Base-by-base conservation (phyloP, 2,329 filamentous ascomycete species). In the Penicillium sp. region DNA sequence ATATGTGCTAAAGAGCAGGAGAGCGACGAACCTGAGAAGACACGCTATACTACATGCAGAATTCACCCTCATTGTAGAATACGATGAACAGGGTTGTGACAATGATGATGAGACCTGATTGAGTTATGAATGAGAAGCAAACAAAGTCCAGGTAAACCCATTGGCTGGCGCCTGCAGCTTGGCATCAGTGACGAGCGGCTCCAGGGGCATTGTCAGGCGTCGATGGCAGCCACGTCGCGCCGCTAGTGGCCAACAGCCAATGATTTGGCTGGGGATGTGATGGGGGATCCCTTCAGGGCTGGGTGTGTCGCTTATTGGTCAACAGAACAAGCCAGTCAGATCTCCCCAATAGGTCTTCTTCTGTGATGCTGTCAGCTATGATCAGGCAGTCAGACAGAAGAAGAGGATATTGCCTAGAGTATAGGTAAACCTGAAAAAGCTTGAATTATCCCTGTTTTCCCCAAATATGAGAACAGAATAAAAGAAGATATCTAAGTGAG, bases 141-240 rank as follows among this genome's bases (percentile, higher is more conserved):
- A n/a, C 26, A 42, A 33, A 33, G 38, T 41, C 24, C 43, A 42
- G 28, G 35, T 21, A 19, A 26, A n/a, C 35, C 37, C 29, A 56
- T 57, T 58, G 55, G 52, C 40, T 52, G 45, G n/a, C 17, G 4
- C 19, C 6, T 22, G 15, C 26, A 41, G 43, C 57, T 59, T 59
- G 55, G 58, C 58, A 52, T 31, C 17, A 44, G 48, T 48, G 47
- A 53, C 47, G 46, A 56, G 58, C 58, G 58, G 55, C 52, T 59
- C 51, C 38, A 58, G 58, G 52, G 50, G 37, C 42, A 41, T 48
- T 52, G 42, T 58, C 55, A 59, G 53, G 56, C 57, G 55, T 44
- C 28, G 51, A 48, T 38, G 48, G 41, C 39, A 29, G 49, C 40
- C 44, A 43, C 45, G 43, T 50, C 52, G 46, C 52, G 48, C 45